Evolutionary conservation across 2,329 filamentous ascomycete genomes (phyloP), one percentile per base, ranked within the genome.

Genomic region (Zasmidium angulare): DNA sequence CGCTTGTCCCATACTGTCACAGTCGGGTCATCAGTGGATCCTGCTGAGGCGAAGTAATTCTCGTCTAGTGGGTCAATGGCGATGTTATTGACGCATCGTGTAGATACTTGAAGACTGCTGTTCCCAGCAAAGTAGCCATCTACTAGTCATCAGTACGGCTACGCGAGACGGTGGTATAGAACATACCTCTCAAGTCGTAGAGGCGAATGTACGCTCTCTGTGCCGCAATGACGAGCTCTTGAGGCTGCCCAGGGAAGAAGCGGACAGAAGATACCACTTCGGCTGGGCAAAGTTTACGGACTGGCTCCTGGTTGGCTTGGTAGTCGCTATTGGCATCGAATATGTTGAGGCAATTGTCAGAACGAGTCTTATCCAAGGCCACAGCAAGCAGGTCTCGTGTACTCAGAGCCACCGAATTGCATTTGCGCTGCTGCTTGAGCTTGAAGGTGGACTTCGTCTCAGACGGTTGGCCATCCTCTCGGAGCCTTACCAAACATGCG

Each of bases 21-120:
- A 7, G 86, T 86, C 0, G 90, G 88, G 52, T 90, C 87, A 59
- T 90, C 89, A 12, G 90, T 78, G 2, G 88, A 88, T 1, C 79
- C 80, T 14, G 89, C 91, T 1, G 90, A 93, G 1, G 90, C 87
- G 76, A 95, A 93, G 74, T 92, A 93, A 67, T 95, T 92, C 64
- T 88, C 86, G 67, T 96, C 89, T 21, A 86, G 80, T 61, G 89
- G 90, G 76, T 95, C 90, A 61, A 95, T 90, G 17, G 89, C 84
- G 56, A 95, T 76, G 62, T 87, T 87, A 69, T 87, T 82, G 9
- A 88, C 85, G 66, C 85, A 84, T 17, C 81, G 78, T 1, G 85
- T 87, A 1, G 81, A 76, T 54, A 77, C 77, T 51, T 81, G 78
- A 20, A 79, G 77, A 51, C 59, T 43, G 51, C 61, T 64, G 23